These are phyloP conservation scores for Penicillium flavigenum DNA, from an alignment of 495 filamentous ascomycete genomes.

Conservation along the genomic window DNA sequence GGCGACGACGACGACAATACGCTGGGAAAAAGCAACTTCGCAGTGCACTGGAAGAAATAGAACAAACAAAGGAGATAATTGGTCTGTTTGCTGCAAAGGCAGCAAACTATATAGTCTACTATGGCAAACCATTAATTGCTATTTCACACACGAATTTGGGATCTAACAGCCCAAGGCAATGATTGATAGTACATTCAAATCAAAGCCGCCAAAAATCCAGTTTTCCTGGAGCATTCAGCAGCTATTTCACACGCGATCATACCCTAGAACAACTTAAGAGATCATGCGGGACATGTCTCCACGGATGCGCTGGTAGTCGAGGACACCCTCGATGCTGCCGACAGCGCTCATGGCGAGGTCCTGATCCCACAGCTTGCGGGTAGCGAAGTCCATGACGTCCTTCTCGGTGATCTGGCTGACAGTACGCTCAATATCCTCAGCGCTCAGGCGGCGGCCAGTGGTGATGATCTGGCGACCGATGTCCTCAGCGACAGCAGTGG, in stretches of 20 bases:
- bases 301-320: constrained; percentile 88
- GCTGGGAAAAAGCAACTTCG: background rate
- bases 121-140: constrained; percentile 40
- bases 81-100: constrained; percentile 21
- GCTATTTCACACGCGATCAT: constrained; percentile 27
- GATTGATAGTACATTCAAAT: constrained; percentile 42
- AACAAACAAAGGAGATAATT: constrained; percentile 32
- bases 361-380: constrained; percentile 91
- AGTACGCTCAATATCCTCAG: constrained; percentile 90
- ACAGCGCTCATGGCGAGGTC: constrained; percentile 92
- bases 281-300: constrained; percentile 86
- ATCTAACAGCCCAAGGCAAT: constrained; percentile 37
- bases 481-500: constrained; percentile 95
- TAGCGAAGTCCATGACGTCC: constrained; percentile 94
- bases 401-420: constrained; percentile 88
- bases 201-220: constrained; percentile 16
- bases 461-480: constrained; percentile 98
- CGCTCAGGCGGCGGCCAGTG: constrained; percentile 84
- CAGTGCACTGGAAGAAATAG: background rate
- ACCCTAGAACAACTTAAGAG: constrained; percentile 34
- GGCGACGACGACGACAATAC: background rate
- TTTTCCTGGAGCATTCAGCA: constrained; percentile 11
- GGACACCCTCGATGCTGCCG: constrained; percentile 83
- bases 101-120: constrained; percentile 38
- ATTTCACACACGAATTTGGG: constrained; percentile 39